Evolutionary conservation across 805 yeast species (phyloP), one percentile per base, ranked within the genome.

Genomic region (Saccharomycopsis oosterbeekiorum): DNA sequence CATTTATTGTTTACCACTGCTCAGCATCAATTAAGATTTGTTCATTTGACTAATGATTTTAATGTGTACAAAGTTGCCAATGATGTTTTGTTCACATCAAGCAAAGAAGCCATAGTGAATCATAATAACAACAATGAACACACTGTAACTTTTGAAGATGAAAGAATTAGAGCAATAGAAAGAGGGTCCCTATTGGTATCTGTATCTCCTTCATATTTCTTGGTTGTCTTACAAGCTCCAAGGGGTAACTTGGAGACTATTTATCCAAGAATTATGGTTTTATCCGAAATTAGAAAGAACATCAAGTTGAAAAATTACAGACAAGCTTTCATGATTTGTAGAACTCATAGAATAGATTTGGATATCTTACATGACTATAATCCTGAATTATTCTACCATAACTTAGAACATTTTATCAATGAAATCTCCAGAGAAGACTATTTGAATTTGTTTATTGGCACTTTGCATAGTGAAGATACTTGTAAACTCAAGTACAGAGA

Each of bases 161-260:
- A 93, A 74, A 83, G 97, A 73, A 80, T 86, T 15, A 83, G 99
- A 68, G 83, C 86, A 62, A 85, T 94, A 59, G 99, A 94, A 73
- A 80, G 97, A 66, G 98, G 99, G 0, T 90, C 97, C 0, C 67
- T 88, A n/a, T 73, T 94, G 56, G 89, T 93, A 0, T 78, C 91
- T 47, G 83, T 83, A 1, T 86, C 91, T 68, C 97, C 97, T 0
- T 83, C 93, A 0, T 86, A 83, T 60, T 84, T 91, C 61, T 80
- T 92, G 0, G 91, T 96, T 19, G 84, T 89, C 3, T 76, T 94
- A 59, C 97, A 94, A 72, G 97, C 97, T 4, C 96, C 96, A 62
- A 82, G 99, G 71, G 99, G 99, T 64, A 94, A 94, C 69, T 75
- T 94, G 66, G 99, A 94, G 72, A 91, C 98, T 0, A 88, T 94